Percentiles rank a stretch among this genome's conserved stretches.
Evolutionary conservation across 805 yeast species (phyloP).

Genomic region (Pichia membranifaciens): DNA sequence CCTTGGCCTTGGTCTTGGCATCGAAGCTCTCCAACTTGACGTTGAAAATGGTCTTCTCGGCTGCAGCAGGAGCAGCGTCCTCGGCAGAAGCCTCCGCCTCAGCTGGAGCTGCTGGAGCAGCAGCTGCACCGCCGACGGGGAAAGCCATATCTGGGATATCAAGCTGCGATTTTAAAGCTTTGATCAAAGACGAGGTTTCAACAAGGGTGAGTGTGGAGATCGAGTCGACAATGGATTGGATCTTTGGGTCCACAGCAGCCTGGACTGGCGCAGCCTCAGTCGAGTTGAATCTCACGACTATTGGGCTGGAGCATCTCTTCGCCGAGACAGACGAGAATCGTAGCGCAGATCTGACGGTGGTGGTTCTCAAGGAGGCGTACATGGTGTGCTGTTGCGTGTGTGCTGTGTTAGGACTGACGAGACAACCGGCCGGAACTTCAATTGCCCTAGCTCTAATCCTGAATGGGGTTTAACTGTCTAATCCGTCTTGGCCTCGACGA

Average conservation of each 20-base stretch:
- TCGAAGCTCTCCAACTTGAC: conserved; percentile 91
- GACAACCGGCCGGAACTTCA: too few species aligned
- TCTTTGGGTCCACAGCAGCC: conserved; percentile 76
- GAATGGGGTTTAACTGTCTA: too few species aligned
- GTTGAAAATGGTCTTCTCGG: conserved; percentile 90
- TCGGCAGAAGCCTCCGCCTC: conserved; percentile 50
- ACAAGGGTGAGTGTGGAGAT: conserved; percentile 85
- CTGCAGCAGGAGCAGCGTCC: conserved; percentile 70
- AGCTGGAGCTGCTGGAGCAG: conserved; percentile 56
- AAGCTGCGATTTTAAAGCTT: conserved; percentile 72
- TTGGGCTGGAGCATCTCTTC: not conserved
- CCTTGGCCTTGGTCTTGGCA: conserved; percentile 92
- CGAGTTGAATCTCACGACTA: conserved; percentile 38
- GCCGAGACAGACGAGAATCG: conserved; percentile 4
- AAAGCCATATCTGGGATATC: conserved; percentile 91
- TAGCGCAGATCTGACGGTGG: conserved; percentile 5
- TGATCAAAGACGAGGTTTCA: conserved; percentile 84
- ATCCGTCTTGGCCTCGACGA: too few species aligned
- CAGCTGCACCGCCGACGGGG: conserved; percentile 62
- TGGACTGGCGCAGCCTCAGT: conserved; percentile 30
- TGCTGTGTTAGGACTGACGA: too few species aligned
- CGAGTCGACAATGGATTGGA: conserved; percentile 79
- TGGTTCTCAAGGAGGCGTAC: conserved; percentile 15
- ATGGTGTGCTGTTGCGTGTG: not conserved
- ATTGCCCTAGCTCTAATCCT: too few species aligned